phyloP scores from a whole-genome alignment of 78 protist species.

The Dictyostelium brefeldianum region DNA sequence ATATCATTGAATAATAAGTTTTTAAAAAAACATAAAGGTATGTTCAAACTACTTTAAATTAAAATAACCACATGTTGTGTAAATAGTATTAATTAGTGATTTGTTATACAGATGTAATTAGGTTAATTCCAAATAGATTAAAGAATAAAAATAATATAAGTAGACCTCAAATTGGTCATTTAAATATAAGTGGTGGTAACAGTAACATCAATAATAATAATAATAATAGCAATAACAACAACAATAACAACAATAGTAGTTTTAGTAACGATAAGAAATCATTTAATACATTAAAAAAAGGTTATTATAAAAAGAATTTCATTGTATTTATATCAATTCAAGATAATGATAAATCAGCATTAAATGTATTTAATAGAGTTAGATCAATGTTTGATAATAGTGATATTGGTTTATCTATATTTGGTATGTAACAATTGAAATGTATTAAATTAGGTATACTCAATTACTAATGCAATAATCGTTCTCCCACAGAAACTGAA shows the following conservation, averaged over 20 bases:
- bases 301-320: slow-evolving; percentile 12
- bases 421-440: neutral
- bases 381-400: slow-evolving; percentile 34
- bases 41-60: no score
- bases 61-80: no score
- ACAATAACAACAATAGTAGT: slow-evolving; percentile 13
- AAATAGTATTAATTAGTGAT: no score
- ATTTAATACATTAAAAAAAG: slow-evolving; percentile 10
- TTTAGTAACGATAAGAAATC: neutral
- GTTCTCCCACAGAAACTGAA: slow-evolving; percentile 12
- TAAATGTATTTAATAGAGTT: slow-evolving; percentile 41
- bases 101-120: neutral
- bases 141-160: neutral
- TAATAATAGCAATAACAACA: neutral
- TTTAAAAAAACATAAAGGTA: neutral
- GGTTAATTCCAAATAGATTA: neutral
- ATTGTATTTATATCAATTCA: slow-evolving; percentile 34
- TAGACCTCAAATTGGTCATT: neutral
- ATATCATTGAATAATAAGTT: neutral
- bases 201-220: neutral
- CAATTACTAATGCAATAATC: neutral
- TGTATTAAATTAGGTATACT: no score
- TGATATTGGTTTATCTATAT: slow-evolving; percentile 4
- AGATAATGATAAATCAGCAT: neutral
- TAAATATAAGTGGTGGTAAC: slow-evolving; percentile 8